Conservation (phyloP, 768 basidiomycete genomes). For the Lyophyllum semitale region DNA sequence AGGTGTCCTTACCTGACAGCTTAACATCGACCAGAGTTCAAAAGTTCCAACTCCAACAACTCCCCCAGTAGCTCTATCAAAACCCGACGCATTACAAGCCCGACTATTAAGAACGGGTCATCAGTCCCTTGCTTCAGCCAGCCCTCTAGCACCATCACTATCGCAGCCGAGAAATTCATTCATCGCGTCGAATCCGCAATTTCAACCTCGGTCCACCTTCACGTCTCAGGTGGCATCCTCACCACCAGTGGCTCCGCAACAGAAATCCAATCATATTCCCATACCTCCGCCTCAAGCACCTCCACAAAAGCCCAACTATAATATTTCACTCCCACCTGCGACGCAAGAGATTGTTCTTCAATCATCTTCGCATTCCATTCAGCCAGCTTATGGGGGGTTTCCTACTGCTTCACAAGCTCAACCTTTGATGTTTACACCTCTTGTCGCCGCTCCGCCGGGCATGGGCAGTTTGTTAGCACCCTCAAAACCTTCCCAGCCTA, state of each 20-base stretch:
- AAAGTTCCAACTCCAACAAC: constrained; percentile 28
- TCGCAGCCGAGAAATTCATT: constrained; percentile 6
- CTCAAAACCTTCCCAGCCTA: constrained; percentile 57
- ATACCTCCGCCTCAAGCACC: background rate
- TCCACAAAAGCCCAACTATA: constrained; percentile 27
- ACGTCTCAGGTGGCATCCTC: constrained; percentile 10
- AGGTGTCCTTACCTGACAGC: background rate
- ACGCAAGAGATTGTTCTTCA: constrained; percentile 11
- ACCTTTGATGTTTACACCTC: constrained; percentile 11
- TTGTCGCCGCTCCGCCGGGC: constrained; percentile 23
- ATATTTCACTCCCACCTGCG: constrained; percentile 24
- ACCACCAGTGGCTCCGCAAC: background rate
- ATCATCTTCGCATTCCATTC: constrained; percentile 10
- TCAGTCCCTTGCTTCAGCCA: constrained; percentile 33
- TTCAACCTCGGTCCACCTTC: background rate
- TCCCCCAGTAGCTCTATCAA: constrained; percentile 9
- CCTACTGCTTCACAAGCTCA: constrained; percentile 6
- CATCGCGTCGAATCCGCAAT: constrained; percentile 6
- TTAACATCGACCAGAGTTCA: constrained; percentile 5
- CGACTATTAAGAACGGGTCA: constrained; percentile 40
- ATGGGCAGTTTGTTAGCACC: constrained; percentile 63
- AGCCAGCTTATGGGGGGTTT: constrained; percentile 10
- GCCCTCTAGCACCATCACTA: constrained; percentile 10
- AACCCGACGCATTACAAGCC: constrained; percentile 29
- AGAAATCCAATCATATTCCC: constrained; percentile 1